Conservation (phyloP, 2,329 filamentous ascomycete genomes). For the Colletotrichum agaves region DNA sequence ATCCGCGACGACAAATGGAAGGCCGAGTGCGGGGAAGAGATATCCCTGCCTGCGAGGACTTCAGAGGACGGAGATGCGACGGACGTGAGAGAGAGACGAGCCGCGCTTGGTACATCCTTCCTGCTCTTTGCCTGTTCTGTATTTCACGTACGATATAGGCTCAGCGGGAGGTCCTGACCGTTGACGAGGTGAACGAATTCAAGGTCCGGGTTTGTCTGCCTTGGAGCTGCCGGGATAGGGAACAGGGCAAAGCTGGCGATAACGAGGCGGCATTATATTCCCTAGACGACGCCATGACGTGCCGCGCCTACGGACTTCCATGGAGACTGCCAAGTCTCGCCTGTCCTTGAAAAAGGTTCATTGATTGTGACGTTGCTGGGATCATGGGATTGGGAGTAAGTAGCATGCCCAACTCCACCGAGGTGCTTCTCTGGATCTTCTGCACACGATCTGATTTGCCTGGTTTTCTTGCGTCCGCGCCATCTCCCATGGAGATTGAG, state of each 20-base stretch:
- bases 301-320: too few relatives aligned
- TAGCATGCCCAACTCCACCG: neutral
- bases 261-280: conserved; percentile 24
- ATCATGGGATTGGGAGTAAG: neutral
- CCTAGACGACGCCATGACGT: conserved; percentile 32
- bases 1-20: neutral
- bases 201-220: conserved; percentile 12
- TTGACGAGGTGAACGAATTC: neutral
- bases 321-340: neutral
- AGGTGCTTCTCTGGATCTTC: conserved; percentile 6
- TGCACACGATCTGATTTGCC: conserved; percentile 14
- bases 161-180: neutral
- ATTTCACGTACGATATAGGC: conserved; percentile 23
- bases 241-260: conserved; percentile 6
- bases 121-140: neutral
- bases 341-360: neutral
- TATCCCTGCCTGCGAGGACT: conserved; percentile 16
- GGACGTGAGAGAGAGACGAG: neutral
- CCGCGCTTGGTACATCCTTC: neutral
- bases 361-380: neutral
- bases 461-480: neutral
- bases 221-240: neutral
- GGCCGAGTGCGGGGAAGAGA: conserved; percentile 11
- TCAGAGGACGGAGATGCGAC: conserved; percentile 23
- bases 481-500: neutral